Base-by-base conservation (phyloP, 1,139 yeast genomes). In the Protomyces gravidus region DNA sequence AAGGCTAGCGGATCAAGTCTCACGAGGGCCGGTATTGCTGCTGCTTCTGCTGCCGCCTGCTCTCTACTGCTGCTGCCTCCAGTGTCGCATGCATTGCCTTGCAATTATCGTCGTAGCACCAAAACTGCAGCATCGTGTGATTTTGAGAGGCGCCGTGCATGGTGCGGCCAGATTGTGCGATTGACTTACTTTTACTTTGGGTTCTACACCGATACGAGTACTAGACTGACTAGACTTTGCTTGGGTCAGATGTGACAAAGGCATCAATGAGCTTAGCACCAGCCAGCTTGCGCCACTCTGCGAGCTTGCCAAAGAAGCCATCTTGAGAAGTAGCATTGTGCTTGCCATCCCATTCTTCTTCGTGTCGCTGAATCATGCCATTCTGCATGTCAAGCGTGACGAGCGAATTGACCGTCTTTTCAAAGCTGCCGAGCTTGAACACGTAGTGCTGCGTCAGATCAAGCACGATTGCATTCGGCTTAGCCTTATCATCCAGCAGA, bases 281-380 rank as follows among this genome's bases (percentile, higher is more conserved):
- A 15, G 48, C n/a, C 28, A 45, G 19, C 58, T 53, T 53, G 11
- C 58, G 49, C 28, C 27, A 45, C 15, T 53, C 58, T 17, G 47
- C 48, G 36, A 53, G 32, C 25, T 52, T 47, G 23, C 57, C 57
- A 45, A 52, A 52, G 57, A 52, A 52, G 2, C 57, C 57, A 32
- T 52, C 57, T 30, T 19, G 28, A 6, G 30, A 50, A 21, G 39
- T 26, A 6, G 51, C 39, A 32, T 53, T 53, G 40, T 42, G 46
- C 47, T 53, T 53, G 58, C 48, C 51, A 19, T 53, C 58, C 58
- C 58, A 53, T 21, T 53, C 51, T 32, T 53, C 58, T 27, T 53
- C 58, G 39, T 53, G 58, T 21, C 45, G 46, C 39, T 53, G 51
- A 42, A 53, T 53, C 58, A 53, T 53, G 17, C 58, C 58, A 23